Evolutionary conservation across 805 yeast genomes (phyloP), one percentile per base, ranked within the genome.

Genomic region (Scheffersomyces spartinae): DNA sequence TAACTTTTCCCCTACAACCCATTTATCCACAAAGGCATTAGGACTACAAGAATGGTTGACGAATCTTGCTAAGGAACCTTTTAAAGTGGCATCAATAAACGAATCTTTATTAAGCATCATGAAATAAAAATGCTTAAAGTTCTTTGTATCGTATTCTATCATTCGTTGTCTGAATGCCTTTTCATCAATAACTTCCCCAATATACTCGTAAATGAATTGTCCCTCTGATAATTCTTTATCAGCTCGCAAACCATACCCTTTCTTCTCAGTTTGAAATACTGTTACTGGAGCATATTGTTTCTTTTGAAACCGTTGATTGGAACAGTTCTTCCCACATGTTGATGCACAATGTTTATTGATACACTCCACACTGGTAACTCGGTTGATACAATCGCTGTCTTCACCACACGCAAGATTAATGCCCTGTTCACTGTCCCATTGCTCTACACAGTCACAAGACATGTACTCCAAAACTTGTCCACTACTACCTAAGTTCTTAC

Each of bases 31-130:
- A 41, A 71, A 83, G 13, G 94, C 88, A 49, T 91, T 91, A 8
- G 98, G 98, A 42, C 71, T 75, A 51, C 98, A 88, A 12, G 95
- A 83, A 53, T 88, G 98, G 52, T 88, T 88, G 46, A 91, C 80
- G 55, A 86, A 91, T 30, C 98, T 64, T 2, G 94, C 95, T 29
- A 88, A 52, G 11, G 84, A 72, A 6, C 97, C 98, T 54, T 71
- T 79, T 25, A 66, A 66, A 2, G 97, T 88, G 24, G 98, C 98
- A 52, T 88, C 98, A 31, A 88, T 83, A 45, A 85, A 91, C 45
- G 88, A 88, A 32, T 84, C 85, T 47, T 76, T 81, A 40, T 84
- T 91, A 31, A 86, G 65, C 95, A 83, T 83, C 96, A 86, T 86
- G 51, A 86, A 86, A 53, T 86, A 86, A 41, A 86, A 86, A 52